Evolutionary conservation across 116 monocot genomes (phyloP), one percentile per base, ranked within the genome.

Genomic region (Cymodocea nodosa): DNA sequence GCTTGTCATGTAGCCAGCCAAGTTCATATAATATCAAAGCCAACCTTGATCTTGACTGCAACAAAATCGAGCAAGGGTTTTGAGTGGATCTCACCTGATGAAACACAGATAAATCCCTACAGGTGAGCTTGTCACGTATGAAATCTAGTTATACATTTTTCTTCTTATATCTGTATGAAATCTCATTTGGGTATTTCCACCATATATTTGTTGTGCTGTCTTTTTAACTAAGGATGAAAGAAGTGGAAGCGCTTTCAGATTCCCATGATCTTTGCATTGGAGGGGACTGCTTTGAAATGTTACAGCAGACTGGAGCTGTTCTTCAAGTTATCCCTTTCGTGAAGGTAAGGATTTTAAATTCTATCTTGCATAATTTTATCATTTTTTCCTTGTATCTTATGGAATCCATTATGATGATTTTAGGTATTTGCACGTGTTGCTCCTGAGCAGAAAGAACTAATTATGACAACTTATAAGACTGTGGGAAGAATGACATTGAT

Each of bases 351-450:
- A 51, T 68, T 36, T 7, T 4, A 15, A 22, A 48, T 3, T 30
- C 50, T 10, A 50, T 19, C 62, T 39, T 19, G 16, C 35, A 5
- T 57, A 65, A 9, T n/a, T 62, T 62, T 62, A 24, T 65, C 14
- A 3, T 12, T 23, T 22, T 48, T 48, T 2, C 20, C 25, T 51
- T 51, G n/a, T 65, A 5, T 65, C 16, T 51, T 19, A 50, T 65
- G 25, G 25, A 65, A 62, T 36, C 19, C 40, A 62, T 62, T 49
- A 24, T 16, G 17, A 53, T 58, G 13, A 52, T 56, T 66, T 59
- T 76, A 99, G 99, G 99, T 99, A 35, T 99, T 99, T 79, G 84
- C 92, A 39, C 83, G 99, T 37, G 99, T 99, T 60, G 92, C 99
- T 71, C 99, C 99, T 74, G 89, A 99, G 54, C 99, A 99, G 66